Evolutionary conservation across 2,329 filamentous ascomycete species (phyloP), one percentile per base, ranked within the genome.

Genomic region (Sporothrix curviconia): DNA sequence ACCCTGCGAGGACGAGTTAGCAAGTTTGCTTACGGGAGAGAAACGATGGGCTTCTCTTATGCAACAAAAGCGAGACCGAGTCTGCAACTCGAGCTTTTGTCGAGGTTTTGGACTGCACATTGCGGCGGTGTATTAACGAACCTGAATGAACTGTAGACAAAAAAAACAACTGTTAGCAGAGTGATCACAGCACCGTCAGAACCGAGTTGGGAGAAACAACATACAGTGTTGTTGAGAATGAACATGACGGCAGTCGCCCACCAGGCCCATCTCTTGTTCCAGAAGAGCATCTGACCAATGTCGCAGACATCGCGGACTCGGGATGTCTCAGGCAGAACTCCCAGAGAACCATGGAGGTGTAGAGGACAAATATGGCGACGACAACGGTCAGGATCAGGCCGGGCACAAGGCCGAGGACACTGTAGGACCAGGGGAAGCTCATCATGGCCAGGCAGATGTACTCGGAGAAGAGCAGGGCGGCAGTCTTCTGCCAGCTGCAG

Each of bases 391-490:
- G 69, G 61, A 96, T 92, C 55, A 96, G 71, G 24, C 89, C 91
- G 0, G 92, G 91, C 0, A 96, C 89, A 15, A 96, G 79, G 7
- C 92, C 92, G 7, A 96, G 81, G 28, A 92, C 76, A 43, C 90
- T 89, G 72, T 96, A 96, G 0, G 90, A 95, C 80, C 89, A 95
- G 0, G 92, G 92, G 65, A 96, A 96, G 52, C 89, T 95, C 91
- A 96, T 96, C 68, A 96, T 96, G 59, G 82, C 78, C 69, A 96
- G 75, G 70, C 90, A 95, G 59, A 96, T 96, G 70, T 96, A 96
- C 76, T 96, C 92, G 52, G 90, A 94, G 73, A 96, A 96, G 53
- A 96, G 83, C 64, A 96, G 71, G 1, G 87, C 90, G 0, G 92
- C 90, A 55, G 92, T 96, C 87, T 96, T 96, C 68, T 89, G 87